Percentiles rank a stretch among this genome's conserved stretches.
phyloP scores from a whole-genome alignment of 1,139 yeast genomes.

The Kazachstania sp. region DNA sequence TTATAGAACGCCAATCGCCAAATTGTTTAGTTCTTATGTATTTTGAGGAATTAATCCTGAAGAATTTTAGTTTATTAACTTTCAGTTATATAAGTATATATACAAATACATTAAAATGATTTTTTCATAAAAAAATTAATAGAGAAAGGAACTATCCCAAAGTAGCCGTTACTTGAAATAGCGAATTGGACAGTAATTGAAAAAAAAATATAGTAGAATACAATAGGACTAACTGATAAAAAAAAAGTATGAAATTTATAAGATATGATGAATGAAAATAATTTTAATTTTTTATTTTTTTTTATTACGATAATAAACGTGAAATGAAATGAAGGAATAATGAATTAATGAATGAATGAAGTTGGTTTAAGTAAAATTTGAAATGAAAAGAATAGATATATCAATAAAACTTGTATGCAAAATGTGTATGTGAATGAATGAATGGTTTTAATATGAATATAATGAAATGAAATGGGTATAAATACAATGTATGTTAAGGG shows the following conservation, averaged over 20 bases:
- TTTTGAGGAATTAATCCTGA: background rate
- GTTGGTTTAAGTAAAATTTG: background rate
- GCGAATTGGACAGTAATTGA: background rate
- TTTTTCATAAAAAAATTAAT: background rate
- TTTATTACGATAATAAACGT: background rate
- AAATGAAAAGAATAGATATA: constrained; percentile 1
- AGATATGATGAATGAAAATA: background rate
- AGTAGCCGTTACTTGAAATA: background rate
- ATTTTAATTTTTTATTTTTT: background rate
- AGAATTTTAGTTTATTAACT: background rate
- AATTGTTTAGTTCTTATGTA: background rate
- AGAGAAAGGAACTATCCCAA: background rate
- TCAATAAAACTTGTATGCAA: constrained; percentile 3
- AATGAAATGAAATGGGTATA: background rate
- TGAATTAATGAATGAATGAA: constrained; percentile 1
- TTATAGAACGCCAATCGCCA: background rate
- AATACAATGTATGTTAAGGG: background rate
- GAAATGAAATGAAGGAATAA: constrained; percentile 5
- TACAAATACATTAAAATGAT: background rate
- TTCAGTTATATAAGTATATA: background rate
- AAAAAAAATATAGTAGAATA: background rate
- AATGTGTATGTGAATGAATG: constrained; percentile 3
- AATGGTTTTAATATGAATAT: constrained; percentile 5
- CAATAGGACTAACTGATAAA: background rate
- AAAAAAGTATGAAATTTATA: constrained; percentile 1